Conservation (phyloP, 306 rosid species). For the Vigna reflexopilosa region DNA sequence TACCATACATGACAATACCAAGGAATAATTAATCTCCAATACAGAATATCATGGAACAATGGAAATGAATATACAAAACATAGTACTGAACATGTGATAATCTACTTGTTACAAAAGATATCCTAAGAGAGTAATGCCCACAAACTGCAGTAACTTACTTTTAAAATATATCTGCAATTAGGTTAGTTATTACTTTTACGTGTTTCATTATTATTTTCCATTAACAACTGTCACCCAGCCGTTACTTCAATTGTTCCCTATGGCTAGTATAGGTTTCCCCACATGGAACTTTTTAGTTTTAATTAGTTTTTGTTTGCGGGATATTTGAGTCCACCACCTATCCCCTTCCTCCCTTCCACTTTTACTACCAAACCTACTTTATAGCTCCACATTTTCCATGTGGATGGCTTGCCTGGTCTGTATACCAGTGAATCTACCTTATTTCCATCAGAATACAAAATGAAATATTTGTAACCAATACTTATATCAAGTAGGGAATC, state of each 20-base stretch:
- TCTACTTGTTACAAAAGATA: neutral
- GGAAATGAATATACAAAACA: neutral
- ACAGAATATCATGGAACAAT: neutral
- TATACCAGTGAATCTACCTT: neutral
- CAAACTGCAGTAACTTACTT: neutral
- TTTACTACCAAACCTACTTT: too few relatives aligned
- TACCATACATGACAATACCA: neutral
- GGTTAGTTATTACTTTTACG: neutral
- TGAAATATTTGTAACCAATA: constrained; percentile 12
- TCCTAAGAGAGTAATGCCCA: neutral
- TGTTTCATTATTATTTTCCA: neutral
- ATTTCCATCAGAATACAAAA: neutral
- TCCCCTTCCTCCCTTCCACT: too few relatives aligned
- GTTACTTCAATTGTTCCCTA: neutral
- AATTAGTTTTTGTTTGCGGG: too few relatives aligned
- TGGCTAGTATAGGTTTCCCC: neutral
- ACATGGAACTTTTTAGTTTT: neutral
- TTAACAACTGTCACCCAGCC: neutral
- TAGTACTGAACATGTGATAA: neutral
- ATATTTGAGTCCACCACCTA: too few relatives aligned
- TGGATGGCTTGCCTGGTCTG: neutral
- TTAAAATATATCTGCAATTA: neutral
- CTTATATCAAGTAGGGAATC: constrained; percentile 24
- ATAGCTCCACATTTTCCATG: too few relatives aligned
- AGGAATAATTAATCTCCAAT: neutral